These are phyloP conservation scores for Reutealis trisperma DNA, from an alignment of 345 rosid species.

Conservation along the genomic window DNA sequence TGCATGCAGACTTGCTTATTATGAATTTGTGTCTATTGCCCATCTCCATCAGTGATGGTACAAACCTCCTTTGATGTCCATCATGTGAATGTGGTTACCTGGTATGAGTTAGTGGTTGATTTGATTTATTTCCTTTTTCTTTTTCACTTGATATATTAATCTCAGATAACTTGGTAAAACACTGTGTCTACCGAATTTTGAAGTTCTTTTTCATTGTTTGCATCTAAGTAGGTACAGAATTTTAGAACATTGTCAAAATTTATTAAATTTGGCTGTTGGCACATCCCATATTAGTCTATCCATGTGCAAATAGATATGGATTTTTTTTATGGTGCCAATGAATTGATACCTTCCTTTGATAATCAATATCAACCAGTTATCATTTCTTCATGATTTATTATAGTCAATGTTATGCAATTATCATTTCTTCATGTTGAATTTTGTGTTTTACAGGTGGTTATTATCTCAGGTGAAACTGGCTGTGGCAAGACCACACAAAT, in stretches of 20 bases:
- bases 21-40: too few relatives aligned
- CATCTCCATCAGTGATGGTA: too few relatives aligned
- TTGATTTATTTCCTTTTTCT: background rate
- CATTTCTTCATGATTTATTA: background rate
- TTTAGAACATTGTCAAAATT: background rate
- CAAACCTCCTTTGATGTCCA: background rate
- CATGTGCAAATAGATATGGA: background rate
- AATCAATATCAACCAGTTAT: background rate
- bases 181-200: background rate
- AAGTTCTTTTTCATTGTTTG: background rate
- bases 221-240: background rate
- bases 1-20: too few relatives aligned
- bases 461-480: slow-evolving; percentile 95
- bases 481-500: slow-evolving; percentile 98
- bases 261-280: background rate
- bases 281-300: background rate
- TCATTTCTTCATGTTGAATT: background rate
- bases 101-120: background rate
- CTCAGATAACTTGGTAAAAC: background rate
- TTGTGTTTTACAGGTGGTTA: slow-evolving; percentile 60
- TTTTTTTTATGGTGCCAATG: background rate
- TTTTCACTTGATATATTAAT: background rate
- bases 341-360: background rate
- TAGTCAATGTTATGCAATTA: background rate
- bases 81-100: background rate